Evolutionary conservation across 192 early-diverging fungal species (phyloP).

Genomic region (Phycomyces blakesleeanus): DNA sequence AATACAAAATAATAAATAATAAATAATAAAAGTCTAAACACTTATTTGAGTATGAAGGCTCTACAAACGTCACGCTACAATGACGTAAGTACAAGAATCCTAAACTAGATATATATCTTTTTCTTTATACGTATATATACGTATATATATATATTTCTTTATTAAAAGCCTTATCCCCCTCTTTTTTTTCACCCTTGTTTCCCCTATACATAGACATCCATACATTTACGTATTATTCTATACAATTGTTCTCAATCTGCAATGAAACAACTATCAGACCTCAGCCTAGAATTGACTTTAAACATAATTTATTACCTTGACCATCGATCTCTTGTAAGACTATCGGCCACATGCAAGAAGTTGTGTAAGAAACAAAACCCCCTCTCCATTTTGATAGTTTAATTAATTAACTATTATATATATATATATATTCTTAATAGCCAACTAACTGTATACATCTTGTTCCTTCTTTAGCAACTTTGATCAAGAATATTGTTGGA

Average conservation of each 20-base stretch:
- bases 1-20: no score
- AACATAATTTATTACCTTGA: slow-evolving; percentile 9
- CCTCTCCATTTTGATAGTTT: no score
- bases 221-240: not conserved
- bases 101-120: no score
- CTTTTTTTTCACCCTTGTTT: not conserved
- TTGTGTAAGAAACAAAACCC: no score
- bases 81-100: no score
- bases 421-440: no score
- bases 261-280: not conserved
- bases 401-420: not conserved
- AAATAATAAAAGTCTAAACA: no score
- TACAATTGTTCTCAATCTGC: not conserved
- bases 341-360: slow-evolving; percentile 10
- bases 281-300: slow-evolving; percentile 16
- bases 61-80: no score
- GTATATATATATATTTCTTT: no score
- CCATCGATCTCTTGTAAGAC: slow-evolving; percentile 7
- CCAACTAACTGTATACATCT: no score
- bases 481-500: not conserved
- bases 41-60: no score
- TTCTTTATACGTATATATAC: no score
- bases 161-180: not conserved
- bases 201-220: not conserved
- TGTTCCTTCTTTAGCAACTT: not conserved